Evolutionary conservation across 306 rosid genomes (phyloP), one percentile per base, ranked within the genome.

Genomic region (Psophocarpus tetragonolobus): DNA sequence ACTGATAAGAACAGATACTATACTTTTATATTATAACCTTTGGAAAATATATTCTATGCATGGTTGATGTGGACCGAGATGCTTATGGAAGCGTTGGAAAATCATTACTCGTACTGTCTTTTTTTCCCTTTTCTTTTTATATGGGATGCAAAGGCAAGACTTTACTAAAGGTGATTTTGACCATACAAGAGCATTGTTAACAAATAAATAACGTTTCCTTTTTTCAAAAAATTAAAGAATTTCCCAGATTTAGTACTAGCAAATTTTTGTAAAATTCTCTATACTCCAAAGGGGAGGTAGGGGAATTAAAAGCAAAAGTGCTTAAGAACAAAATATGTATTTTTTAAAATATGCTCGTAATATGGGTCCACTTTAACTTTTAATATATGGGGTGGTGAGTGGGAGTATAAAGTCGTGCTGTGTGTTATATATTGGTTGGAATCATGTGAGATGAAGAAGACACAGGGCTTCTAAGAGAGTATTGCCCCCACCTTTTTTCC

Each of bases 161-260:
- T 82, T 75, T 85, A 44, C 81, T 29, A 86, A 83, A 86, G 87
- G 21, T 80, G 89, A 86, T 86, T 82, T 86, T 86, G 89, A 79
- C 89, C 85, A 76, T 42, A 80, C 78, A 71, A 32, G 12, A 44
- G n/a, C 14, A 7, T 66, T 54, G 23, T 70, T 50, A 58, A 30
- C 18, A 42, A 23, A 15, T 30, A 62, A 32, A 26, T 58, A 29
- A 69, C 14, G 14, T 64, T 75, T 54, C 74, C 69, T 47, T 78
- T 67, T 24, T 36, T 62, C 24, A 2, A 21, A 27, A 58, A 17
- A 14, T 32, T 63, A 27, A 75, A 75, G 42, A 51, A 75, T 50
- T 74, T 75, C 69, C 61, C 80, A 12, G 21, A 70, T 74, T 44
- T 64, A 82, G 75, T 77, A 77, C 61, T 8, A 23, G 23, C 57